These are phyloP conservation scores for Yueomyces sinensis DNA, from an alignment of 805 yeast species.

Conservation along the genomic window DNA sequence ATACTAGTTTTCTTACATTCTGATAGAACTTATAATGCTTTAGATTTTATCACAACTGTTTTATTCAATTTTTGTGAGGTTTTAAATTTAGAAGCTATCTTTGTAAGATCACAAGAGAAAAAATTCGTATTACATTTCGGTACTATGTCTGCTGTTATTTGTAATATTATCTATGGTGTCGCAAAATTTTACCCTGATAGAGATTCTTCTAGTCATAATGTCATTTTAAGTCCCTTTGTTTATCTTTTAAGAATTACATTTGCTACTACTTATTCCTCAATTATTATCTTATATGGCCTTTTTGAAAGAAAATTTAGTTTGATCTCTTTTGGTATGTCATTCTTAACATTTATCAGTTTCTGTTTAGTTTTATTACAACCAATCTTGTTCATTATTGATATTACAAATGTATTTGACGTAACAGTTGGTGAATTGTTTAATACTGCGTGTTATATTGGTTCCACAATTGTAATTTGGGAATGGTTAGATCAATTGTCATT, in stretches of 20 bases:
- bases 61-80: conserved; percentile 56
- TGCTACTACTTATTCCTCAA: conserved; percentile 52
- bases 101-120: conserved; percentile 56
- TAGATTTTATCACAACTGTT: conserved; percentile 46
- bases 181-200: conserved; percentile 21
- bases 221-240: conserved; percentile 58
- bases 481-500: conserved; percentile 60
- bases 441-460: conserved; percentile 54
- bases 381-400: conserved; percentile 64
- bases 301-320: conserved; percentile 40
- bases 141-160: conserved; percentile 33
- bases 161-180: conserved; percentile 61
- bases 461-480: conserved; percentile 74
- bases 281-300: conserved; percentile 42
- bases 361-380: conserved; percentile 47
- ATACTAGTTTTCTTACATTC: conserved; percentile 27
- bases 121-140: conserved; percentile 51
- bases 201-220: conserved; percentile 19
- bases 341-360: conserved; percentile 43
- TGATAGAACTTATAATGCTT: conserved; percentile 34
- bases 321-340: conserved; percentile 31
- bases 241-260: conserved; percentile 62
- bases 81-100: conserved; percentile 54
- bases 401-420: conserved; percentile 61
- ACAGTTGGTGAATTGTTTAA: conserved; percentile 64